Conservation (phyloP, 2,329 filamentous ascomycete species). For the Verticillium zaregamsianum region DNA sequence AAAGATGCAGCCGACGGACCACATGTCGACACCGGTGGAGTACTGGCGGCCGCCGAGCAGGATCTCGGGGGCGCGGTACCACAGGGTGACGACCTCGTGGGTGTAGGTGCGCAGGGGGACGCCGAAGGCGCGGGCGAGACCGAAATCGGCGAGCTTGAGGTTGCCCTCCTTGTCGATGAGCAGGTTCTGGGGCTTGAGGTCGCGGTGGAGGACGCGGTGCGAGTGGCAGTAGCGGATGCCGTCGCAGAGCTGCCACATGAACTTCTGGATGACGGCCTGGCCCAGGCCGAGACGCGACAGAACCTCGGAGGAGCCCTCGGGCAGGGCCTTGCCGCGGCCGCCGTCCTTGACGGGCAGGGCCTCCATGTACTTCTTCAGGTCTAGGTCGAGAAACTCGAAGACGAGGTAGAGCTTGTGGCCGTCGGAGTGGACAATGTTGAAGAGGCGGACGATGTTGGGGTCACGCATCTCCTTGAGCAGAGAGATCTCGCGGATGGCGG, state of each 20-base stretch:
- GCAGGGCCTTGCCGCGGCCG: constrained; percentile 78
- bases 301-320: constrained; percentile 65
- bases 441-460: constrained; percentile 79
- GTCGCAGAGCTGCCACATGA: constrained; percentile 83
- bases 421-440: constrained; percentile 93
- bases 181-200: constrained; percentile 87
- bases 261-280: constrained; percentile 82
- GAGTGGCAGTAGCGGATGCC: constrained; percentile 86
- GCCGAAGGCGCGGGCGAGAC: constrained; percentile 83
- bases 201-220: constrained; percentile 81
- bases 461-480: constrained; percentile 93
- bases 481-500: constrained; percentile 90
- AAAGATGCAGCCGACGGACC: constrained; percentile 92
- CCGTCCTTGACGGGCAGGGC: constrained; percentile 79
- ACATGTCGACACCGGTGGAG: constrained; percentile 93
- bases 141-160: constrained; percentile 87
- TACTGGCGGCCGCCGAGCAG: constrained; percentile 87
- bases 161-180: constrained; percentile 84
- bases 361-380: constrained; percentile 97
- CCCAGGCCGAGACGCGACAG: constrained; percentile 68
- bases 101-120: constrained; percentile 89
- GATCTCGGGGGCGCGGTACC: constrained; percentile 90
- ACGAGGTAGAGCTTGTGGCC: constrained; percentile 94
- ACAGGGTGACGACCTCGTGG: constrained; percentile 90
- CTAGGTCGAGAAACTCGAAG: constrained; percentile 85